Percentiles rank a stretch among this genome's conserved stretches.
These are phyloP conservation scores for Picochlorum sp. DNA, from an alignment of 139 green algal species.

Conservation along the genomic window DNA sequence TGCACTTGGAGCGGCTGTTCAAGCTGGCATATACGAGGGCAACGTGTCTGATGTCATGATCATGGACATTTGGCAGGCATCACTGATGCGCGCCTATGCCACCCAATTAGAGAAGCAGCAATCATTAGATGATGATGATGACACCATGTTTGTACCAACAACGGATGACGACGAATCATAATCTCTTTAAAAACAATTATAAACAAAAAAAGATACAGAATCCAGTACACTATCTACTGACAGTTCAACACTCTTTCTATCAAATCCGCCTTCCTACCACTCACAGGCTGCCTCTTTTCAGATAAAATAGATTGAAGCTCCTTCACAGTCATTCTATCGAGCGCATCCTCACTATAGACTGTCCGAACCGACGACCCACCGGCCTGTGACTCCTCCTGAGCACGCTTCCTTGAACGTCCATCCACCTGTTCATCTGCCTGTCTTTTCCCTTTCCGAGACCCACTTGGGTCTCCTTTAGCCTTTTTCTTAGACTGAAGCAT, in stretches of 20 bases:
- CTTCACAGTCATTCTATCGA: conserved; percentile 31
- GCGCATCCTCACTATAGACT: conserved; percentile 13
- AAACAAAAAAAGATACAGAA: neutral
- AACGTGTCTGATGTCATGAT: conserved; percentile 70
- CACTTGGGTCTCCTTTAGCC: conserved; percentile 19
- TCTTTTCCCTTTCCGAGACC: conserved; percentile 29
- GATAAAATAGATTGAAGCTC: conserved; percentile 38
- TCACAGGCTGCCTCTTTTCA: conserved; percentile 15
- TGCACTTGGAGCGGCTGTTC: conserved; percentile 74
- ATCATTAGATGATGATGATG: neutral
- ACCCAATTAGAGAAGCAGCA: conserved; percentile 14
- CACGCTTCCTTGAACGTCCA: neutral
- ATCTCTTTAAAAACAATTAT: no score
- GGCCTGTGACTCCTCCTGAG: neutral
- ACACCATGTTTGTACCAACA: neutral
- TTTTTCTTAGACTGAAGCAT: conserved; percentile 24
- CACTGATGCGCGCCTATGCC: conserved; percentile 72
- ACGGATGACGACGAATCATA: neutral
- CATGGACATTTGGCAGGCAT: conserved; percentile 61
- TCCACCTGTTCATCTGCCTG: conserved; percentile 12
- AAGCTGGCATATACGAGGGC: conserved; percentile 72
- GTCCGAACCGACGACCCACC: no score
- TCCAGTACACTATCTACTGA: conserved; percentile 13
- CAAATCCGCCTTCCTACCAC: conserved; percentile 42
- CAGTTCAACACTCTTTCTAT: conserved; percentile 28